phyloP scores from a whole-genome alignment of 2,329 filamentous ascomycete genomes.

The Trichoderma sp. region DNA sequence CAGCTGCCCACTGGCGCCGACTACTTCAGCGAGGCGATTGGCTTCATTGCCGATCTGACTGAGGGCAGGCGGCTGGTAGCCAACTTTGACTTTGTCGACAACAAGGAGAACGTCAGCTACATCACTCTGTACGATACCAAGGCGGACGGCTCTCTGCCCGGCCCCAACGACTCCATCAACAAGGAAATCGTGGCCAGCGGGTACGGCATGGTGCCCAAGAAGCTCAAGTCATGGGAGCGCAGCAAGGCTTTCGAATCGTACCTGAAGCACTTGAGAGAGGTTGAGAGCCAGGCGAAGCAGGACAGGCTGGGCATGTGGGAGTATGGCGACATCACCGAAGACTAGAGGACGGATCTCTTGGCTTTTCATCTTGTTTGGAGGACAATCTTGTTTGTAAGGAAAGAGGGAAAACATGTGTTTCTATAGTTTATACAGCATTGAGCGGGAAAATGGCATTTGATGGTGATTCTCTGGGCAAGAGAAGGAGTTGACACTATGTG shows the following conservation, averaged over 20 bases:
- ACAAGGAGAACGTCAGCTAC: constrained; percentile 78
- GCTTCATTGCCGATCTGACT: constrained; percentile 73
- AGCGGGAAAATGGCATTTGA: constrained; percentile 12
- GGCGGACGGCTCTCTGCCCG: constrained; percentile 55
- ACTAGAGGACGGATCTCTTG: constrained; percentile 52
- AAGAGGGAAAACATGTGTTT: neutral
- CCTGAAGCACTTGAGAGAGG: constrained; percentile 70
- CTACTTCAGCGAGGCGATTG: constrained; percentile 79
- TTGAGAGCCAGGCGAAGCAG: constrained; percentile 77
- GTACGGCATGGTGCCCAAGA: constrained; percentile 86
- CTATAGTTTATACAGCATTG: constrained; percentile 4
- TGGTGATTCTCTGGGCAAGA: neutral
- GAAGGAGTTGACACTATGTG: neutral
- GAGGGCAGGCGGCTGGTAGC: constrained; percentile 79
- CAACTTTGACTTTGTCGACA: constrained; percentile 82
- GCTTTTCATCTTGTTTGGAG: neutral
- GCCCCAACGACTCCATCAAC: constrained; percentile 80
- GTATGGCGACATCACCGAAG: constrained; percentile 94
- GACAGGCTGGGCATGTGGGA: constrained; percentile 92
- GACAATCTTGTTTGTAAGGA: no score
- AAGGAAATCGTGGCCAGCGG: constrained; percentile 82
- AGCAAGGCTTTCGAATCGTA: constrained; percentile 68
- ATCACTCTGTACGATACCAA: constrained; percentile 86
- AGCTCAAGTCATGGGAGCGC: constrained; percentile 89
- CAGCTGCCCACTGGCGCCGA: constrained; percentile 82